Percentiles rank a stretch among this genome's conserved stretches.
Evolutionary conservation across 208 protist species (phyloP).

Genomic region (Trichomonas vaginalis): DNA sequence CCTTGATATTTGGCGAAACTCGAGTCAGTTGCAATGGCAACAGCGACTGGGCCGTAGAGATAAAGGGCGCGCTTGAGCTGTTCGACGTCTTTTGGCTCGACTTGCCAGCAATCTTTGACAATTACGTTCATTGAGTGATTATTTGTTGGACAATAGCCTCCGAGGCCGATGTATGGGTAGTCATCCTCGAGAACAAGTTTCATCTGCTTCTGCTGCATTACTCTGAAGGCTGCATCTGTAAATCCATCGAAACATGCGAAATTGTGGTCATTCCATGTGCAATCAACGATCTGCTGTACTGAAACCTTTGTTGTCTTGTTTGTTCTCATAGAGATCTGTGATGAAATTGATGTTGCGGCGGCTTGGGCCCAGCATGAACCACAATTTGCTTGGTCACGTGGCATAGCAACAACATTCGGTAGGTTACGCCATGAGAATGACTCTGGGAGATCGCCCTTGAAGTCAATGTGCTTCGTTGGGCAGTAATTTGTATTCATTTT

Average conservation of each 20-base stretch:
- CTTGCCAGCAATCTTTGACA: not conserved
- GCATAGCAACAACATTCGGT: not conserved
- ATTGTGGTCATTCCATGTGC: not conserved
- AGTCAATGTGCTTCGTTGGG: not conserved
- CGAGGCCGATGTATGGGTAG: not conserved
- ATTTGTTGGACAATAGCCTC: not conserved
- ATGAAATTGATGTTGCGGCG: not conserved
- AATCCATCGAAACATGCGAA: not conserved
- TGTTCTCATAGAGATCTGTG: not conserved
- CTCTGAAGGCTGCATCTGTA: not conserved
- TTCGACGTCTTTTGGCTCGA: not conserved
- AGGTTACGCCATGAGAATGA: not conserved
- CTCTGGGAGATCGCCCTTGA: not conserved
- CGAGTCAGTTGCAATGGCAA: not conserved
- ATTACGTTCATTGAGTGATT: not conserved
- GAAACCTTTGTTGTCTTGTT: not conserved
- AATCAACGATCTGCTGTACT: not conserved
- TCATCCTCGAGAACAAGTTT: not conserved
- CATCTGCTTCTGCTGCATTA: not conserved
- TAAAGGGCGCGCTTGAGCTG: not conserved
- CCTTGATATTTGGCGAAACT: not conserved
- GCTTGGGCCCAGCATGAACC: not conserved
- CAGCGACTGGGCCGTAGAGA: not conserved
- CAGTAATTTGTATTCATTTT: too few relatives aligned
- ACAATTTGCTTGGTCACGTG: not conserved